phyloP scores from a whole-genome alignment of 2,329 filamentous ascomycete genomes.

The Colletotrichum paranaense region DNA sequence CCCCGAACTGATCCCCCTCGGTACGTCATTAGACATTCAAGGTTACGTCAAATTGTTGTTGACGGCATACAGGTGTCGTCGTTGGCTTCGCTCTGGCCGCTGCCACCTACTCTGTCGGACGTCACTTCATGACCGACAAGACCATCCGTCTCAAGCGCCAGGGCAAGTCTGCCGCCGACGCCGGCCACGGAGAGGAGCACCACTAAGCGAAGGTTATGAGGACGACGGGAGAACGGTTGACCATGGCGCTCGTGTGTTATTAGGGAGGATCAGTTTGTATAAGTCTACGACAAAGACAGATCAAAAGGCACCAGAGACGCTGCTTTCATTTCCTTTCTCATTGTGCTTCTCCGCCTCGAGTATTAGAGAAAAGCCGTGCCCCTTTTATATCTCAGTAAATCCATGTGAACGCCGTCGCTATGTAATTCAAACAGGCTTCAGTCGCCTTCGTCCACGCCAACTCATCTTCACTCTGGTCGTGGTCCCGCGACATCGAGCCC shows the following conservation, averaged over 20 bases:
- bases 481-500: conserved; percentile 94
- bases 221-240: conserved; percentile 25
- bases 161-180: conserved; percentile 52
- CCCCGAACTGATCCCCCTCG: conserved; percentile 92
- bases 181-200: conserved; percentile 47
- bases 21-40: conserved; percentile 64
- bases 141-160: conserved; percentile 88
- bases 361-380: conserved; percentile 13
- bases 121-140: conserved; percentile 91
- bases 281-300: conserved; percentile 36
- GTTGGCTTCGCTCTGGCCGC: conserved; percentile 85
- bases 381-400: conserved; percentile 35
- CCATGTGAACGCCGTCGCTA: conserved; percentile 58
- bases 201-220: conserved; percentile 43
- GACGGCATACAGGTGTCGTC: conserved; percentile 74
- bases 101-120: conserved; percentile 82
- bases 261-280: conserved; percentile 35
- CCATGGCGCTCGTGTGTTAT: conserved; percentile 33
- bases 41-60: not conserved
- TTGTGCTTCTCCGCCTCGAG: conserved; percentile 12
- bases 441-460: conserved; percentile 34
- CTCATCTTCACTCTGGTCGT: conserved; percentile 72
- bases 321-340: conserved; percentile 33
- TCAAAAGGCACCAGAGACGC: conserved; percentile 31
- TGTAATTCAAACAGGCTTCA: conserved; percentile 45